These are phyloP conservation scores for Ophiostoma ulmi DNA, from an alignment of 2,329 filamentous ascomycete species.

Conservation along the genomic window DNA sequence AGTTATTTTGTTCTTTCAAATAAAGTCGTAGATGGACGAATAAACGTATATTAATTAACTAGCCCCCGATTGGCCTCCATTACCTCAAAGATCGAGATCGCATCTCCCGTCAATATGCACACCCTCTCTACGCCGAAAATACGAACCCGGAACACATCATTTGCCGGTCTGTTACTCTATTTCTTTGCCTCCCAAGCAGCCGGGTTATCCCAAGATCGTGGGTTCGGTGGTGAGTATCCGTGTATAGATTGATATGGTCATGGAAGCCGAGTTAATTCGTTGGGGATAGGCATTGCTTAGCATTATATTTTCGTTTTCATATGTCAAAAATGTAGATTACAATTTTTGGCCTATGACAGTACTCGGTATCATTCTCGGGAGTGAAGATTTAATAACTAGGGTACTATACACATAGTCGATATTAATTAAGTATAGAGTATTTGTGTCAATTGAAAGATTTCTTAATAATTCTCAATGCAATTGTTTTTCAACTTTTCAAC, in stretches of 20 bases:
- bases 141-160: background rate
- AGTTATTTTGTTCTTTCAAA: background rate
- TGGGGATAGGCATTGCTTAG: background rate
- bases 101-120: background rate
- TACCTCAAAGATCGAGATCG: background rate
- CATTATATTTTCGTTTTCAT: background rate
- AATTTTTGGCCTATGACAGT: too few relatives aligned
- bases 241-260: background rate
- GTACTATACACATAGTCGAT: too few relatives aligned
- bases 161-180: background rate
- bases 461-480: too few relatives aligned
- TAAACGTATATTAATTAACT: constrained; percentile 1
- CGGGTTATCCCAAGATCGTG: background rate
- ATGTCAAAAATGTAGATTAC: too few relatives aligned
- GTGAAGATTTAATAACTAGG: too few relatives aligned
- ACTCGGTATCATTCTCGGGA: too few relatives aligned
- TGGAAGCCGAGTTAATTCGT: background rate
- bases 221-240: background rate
- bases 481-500: too few relatives aligned
- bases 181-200: background rate
- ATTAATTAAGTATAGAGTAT: too few relatives aligned
- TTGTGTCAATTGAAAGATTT: too few relatives aligned
- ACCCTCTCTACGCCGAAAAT: constrained; percentile 3
- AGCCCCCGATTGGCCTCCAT: background rate
- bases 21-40: background rate